Conservation (phyloP, 176 grass and related monocot genomes). For the Hordeum marinum region DNA sequence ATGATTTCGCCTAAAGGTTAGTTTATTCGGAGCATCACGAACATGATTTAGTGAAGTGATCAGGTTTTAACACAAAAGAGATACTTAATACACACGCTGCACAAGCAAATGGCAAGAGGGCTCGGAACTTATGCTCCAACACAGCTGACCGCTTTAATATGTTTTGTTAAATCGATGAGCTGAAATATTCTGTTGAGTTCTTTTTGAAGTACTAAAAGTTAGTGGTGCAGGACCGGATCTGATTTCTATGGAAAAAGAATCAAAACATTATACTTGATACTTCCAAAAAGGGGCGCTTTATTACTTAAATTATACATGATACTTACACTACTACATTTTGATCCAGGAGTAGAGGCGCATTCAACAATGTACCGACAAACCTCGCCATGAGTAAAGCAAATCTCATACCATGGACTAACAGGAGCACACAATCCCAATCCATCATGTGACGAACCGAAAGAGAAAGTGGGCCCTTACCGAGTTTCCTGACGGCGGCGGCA, state of each 20-base stretch:
- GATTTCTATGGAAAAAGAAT: neutral
- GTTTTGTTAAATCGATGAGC: neutral
- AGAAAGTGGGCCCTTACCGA: conserved; percentile 10
- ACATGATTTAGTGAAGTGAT: neutral
- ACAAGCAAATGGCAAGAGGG: neutral
- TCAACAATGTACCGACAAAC: neutral
- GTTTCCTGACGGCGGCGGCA: neutral
- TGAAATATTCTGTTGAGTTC: neutral
- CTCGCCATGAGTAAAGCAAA: neutral
- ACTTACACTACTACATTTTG: neutral
- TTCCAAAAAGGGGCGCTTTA: too few species aligned
- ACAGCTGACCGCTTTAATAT: neutral
- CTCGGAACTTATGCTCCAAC: neutral
- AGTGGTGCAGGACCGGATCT: neutral
- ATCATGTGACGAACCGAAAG: neutral
- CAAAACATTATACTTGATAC: neutral
- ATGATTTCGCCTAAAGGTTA: neutral
- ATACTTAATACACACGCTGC: neutral
- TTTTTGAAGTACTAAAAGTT: neutral
- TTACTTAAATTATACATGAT: neutral
- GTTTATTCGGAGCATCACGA: neutral
- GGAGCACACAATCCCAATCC: neutral
- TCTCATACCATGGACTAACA: neutral
- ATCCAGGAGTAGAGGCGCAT: neutral
- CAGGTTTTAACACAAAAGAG: neutral